These are phyloP conservation scores for Isatis lusitanica DNA, from an alignment of 441 rosid genomes.

Conservation along the genomic window DNA sequence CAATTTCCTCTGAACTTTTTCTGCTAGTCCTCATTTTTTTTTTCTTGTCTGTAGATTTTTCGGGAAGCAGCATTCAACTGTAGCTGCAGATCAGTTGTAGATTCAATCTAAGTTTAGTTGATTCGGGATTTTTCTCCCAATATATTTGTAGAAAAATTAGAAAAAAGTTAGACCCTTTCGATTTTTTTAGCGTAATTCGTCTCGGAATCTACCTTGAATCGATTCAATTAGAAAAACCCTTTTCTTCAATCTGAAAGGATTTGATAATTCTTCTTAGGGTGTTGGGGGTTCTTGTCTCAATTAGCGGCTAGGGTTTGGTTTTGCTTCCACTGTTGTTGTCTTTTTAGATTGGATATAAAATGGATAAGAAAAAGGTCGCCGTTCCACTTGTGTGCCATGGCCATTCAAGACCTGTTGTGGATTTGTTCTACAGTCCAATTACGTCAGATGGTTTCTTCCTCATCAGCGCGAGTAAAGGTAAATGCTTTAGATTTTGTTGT, in stretches of 20 bases:
- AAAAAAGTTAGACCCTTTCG: background rate
- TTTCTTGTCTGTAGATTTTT: background rate
- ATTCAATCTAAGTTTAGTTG: conserved; percentile 7
- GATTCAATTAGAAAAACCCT: conserved; percentile 9
- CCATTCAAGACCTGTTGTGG: conserved; percentile 93
- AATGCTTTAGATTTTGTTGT: background rate
- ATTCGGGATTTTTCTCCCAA: conserved; percentile 3
- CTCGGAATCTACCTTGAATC: background rate
- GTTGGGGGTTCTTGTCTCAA: background rate
- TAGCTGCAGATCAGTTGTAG: conserved; percentile 9
- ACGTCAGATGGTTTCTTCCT: conserved; percentile 96
- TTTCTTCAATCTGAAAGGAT: background rate
- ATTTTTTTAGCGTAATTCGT: background rate
- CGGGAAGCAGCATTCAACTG: conserved; percentile 6
- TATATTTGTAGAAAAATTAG: conserved; percentile 11
- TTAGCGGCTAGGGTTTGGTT: conserved; percentile 26
- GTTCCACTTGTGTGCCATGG: conserved; percentile 93
- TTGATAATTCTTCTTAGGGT: background rate
- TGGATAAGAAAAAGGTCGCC: conserved; percentile 86
- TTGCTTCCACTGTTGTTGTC: background rate
- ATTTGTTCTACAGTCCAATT: conserved; percentile 82
- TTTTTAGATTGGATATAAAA: conserved; percentile 12
- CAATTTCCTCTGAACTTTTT: background rate
- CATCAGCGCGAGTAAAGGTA: conserved; percentile 95
- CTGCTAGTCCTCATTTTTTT: background rate